Evolutionary conservation across 305 asterid genomes (phyloP).

Genomic region (Ruellia speciosa): DNA sequence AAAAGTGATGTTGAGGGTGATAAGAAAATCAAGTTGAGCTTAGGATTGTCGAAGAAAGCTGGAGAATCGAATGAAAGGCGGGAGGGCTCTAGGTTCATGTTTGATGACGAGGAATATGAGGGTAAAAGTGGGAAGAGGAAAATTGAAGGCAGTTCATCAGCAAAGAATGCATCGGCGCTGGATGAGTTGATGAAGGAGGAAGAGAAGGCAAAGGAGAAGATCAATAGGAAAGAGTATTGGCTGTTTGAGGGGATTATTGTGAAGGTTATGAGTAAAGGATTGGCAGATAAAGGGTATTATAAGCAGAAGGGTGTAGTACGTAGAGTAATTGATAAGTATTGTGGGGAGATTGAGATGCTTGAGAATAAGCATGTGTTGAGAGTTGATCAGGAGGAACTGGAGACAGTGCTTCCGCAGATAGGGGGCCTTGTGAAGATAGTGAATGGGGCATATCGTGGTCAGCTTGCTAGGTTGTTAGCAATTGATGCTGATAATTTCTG

Average conservation of each 20-base stretch:
- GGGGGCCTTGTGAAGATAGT: conserved; percentile 81
- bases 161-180: conserved; percentile 45
- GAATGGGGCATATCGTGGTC: conserved; percentile 82
- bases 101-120: conserved; percentile 49
- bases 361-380: conserved; percentile 76
- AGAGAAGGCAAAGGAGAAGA: conserved; percentile 68
- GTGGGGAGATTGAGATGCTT: conserved; percentile 86
- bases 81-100: conserved; percentile 38
- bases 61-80: conserved; percentile 29
- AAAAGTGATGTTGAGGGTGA: conserved; percentile 54
- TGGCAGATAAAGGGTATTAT: conserved; percentile 71
- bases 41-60: conserved; percentile 40
- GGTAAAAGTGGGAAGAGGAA: conserved; percentile 35
- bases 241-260: conserved; percentile 63
- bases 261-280: conserved; percentile 76
- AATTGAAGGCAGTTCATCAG: conserved; percentile 26
- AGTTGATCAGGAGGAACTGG: conserved; percentile 85
- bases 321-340: conserved; percentile 66
- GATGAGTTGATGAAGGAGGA: conserved; percentile 81
- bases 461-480: conserved; percentile 54
- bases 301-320: conserved; percentile 78
- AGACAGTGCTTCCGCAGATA: conserved; percentile 87
- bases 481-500: conserved; percentile 54
- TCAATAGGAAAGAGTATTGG: conserved; percentile 87
- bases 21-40: conserved; percentile 49